Evolutionary conservation across 768 basidiomycete genomes (phyloP).

Genomic region (Podaxis carcinomalis): DNA sequence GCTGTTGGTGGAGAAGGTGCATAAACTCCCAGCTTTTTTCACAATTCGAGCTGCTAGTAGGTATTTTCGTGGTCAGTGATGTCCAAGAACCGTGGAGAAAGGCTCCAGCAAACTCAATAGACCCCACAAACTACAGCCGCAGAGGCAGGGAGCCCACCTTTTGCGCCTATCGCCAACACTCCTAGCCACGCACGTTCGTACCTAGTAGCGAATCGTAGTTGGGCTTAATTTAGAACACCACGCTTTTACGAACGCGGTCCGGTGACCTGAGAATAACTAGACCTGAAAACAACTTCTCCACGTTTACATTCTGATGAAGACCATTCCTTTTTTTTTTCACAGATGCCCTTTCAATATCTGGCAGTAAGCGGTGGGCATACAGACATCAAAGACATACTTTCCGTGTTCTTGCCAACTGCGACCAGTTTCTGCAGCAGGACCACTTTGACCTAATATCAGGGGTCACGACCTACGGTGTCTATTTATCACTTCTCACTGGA

Average conservation of each 20-base stretch:
- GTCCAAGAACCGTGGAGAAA: not conserved
- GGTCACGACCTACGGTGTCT: not conserved
- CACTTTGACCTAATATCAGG: no score
- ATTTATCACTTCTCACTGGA: not conserved
- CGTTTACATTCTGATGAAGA: not conserved
- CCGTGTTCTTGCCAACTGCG: not conserved
- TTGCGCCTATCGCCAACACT: not conserved
- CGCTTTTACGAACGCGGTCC: not conserved
- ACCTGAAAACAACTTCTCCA: not conserved
- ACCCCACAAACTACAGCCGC: not conserved
- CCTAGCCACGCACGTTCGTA: slow-evolving; percentile 4
- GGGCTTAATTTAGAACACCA: slow-evolving; percentile 1
- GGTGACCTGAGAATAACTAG: not conserved
- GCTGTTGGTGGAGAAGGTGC: not conserved
- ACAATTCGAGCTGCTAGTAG: not conserved
- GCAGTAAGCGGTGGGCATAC: not conserved
- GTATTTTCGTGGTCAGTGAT: not conserved
- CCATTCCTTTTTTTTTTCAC: not conserved
- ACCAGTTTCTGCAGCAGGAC: not conserved
- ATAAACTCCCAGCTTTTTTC: not conserved
- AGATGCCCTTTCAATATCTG: not conserved
- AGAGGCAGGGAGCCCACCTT: not conserved
- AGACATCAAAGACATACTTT: not conserved
- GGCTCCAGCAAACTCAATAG: not conserved
- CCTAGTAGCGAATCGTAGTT: not conserved